Conservation (phyloP, 805 yeast genomes). For the Nakazawaea siamensis region DNA sequence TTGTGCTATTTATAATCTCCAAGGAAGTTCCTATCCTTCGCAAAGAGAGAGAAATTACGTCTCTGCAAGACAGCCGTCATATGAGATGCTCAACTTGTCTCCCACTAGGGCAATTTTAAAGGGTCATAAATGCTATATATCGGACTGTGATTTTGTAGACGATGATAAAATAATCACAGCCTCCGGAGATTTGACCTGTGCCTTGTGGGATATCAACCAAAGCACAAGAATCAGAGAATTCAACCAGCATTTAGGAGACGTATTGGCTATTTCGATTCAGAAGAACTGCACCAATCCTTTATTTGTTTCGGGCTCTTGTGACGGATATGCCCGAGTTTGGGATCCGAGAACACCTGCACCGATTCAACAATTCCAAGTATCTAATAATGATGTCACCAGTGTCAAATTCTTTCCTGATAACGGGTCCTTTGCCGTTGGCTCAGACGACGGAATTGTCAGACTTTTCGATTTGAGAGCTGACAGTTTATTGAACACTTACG, state of each 20-base stretch:
- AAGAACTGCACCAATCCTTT: conserved; percentile 17
- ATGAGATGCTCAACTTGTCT: background rate
- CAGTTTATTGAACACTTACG: conserved; percentile 51
- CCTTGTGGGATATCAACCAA: conserved; percentile 69
- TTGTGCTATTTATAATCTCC: conserved; percentile 57
- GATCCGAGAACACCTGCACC: conserved; percentile 42
- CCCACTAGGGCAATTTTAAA: conserved; percentile 36
- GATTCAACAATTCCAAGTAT: conserved; percentile 36
- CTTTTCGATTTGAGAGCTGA: conserved; percentile 74
- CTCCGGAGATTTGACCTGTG: conserved; percentile 78
- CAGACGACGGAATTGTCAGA: conserved; percentile 68
- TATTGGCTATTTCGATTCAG: conserved; percentile 36
- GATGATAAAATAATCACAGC: conserved; percentile 54
- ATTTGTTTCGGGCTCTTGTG: conserved; percentile 62
- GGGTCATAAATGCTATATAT: conserved; percentile 79
- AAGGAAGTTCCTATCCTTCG: conserved; percentile 4
- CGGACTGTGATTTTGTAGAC: conserved; percentile 62
- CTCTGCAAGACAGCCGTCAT: background rate
- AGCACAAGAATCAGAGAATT: conserved; percentile 46
- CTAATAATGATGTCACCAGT: conserved; percentile 55
- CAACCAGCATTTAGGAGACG: conserved; percentile 67
- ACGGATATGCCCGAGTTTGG: conserved; percentile 62
- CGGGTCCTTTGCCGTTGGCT: conserved; percentile 61
- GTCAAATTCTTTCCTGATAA: conserved; percentile 64
- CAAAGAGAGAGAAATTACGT: background rate